Conservation (phyloP, 805 yeast genomes). For the Limtongozyma cylindracea region DNA sequence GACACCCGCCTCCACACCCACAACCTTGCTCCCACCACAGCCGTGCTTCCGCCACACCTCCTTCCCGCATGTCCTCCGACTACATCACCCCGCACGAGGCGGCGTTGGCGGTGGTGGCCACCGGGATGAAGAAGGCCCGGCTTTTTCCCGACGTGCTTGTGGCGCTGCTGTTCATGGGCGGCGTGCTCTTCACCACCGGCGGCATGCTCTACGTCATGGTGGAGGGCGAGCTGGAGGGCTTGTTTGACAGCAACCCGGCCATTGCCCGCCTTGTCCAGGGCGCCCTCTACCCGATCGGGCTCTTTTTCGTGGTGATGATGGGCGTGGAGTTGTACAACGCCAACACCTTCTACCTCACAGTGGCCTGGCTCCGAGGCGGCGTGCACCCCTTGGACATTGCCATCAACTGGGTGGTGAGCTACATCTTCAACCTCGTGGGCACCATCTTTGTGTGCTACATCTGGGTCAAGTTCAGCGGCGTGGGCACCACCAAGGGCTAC, state of each 20-base stretch:
- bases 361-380: conserved; percentile 45
- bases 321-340: conserved; percentile 63
- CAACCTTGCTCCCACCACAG: too few species aligned
- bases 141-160: conserved; percentile 30
- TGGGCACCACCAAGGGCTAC: conserved; percentile 14
- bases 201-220: conserved; percentile 41
- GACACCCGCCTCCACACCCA: too few species aligned
- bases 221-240: conserved; percentile 22
- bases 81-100: conserved; percentile 63
- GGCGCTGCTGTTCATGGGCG: conserved; percentile 45
- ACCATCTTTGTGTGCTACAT: conserved; percentile 42
- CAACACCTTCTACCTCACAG: conserved; percentile 44
- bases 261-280: conserved; percentile 31
- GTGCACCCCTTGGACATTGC: conserved; percentile 35
- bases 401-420: conserved; percentile 42
- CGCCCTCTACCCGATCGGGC: conserved; percentile 37
- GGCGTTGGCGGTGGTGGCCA: conserved; percentile 66
- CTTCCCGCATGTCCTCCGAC: too few species aligned
- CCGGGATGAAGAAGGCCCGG: conserved; percentile 64
- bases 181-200: conserved; percentile 41
- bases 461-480: conserved; percentile 28
- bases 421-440: conserved; percentile 39
- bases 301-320: conserved; percentile 48
- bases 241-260: conserved; percentile 20
- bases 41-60: too few species aligned